Percentiles rank a stretch among this genome's conserved stretches.
Evolutionary conservation across 352 stramenopile genomes (phyloP).

Genomic region (Plasmopara muralis): DNA sequence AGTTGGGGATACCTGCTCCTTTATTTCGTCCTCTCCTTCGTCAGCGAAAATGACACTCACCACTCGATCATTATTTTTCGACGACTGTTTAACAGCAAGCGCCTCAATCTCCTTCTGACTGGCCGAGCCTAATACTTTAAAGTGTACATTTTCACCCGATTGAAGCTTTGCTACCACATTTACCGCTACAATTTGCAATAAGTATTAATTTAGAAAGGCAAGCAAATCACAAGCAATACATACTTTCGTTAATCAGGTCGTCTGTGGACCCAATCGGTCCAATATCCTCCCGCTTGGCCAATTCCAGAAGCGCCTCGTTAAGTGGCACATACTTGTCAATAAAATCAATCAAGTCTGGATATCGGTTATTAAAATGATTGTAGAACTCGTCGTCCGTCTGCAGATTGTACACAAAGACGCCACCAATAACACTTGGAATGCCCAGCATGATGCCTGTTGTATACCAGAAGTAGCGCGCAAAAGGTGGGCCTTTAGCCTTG

Average conservation of each 20-base stretch:
- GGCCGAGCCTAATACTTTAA: constrained; percentile 48
- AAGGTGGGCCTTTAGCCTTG: constrained; percentile 31
- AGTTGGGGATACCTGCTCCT: constrained; percentile 13
- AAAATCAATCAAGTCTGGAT: constrained; percentile 61
- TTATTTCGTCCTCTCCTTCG: constrained; percentile 32
- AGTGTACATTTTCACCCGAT: constrained; percentile 43
- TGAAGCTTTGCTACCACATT: constrained; percentile 51
- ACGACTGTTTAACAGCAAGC: constrained; percentile 43
- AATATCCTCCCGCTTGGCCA: constrained; percentile 61
- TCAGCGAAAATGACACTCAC: constrained; percentile 60
- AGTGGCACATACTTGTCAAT: constrained; percentile 67
- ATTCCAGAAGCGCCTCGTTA: constrained; percentile 33
- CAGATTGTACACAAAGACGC: constrained; percentile 79
- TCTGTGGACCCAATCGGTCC: constrained; percentile 46
- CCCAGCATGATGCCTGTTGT: constrained; percentile 79
- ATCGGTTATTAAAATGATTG: constrained; percentile 76
- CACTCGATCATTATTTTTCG: constrained; percentile 37
- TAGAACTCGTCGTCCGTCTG: constrained; percentile 80
- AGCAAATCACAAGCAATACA: constrained; percentile 9
- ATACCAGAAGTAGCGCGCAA: constrained; percentile 69
- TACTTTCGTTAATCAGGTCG: constrained; percentile 64
- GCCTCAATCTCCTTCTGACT: constrained; percentile 62
- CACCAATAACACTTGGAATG: constrained; percentile 50
- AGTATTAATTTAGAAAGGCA: background rate
- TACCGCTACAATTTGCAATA: constrained; percentile 30